These are phyloP conservation scores for Botrytis porri DNA, from an alignment of 2,329 filamentous ascomycete species.

Conservation along the genomic window DNA sequence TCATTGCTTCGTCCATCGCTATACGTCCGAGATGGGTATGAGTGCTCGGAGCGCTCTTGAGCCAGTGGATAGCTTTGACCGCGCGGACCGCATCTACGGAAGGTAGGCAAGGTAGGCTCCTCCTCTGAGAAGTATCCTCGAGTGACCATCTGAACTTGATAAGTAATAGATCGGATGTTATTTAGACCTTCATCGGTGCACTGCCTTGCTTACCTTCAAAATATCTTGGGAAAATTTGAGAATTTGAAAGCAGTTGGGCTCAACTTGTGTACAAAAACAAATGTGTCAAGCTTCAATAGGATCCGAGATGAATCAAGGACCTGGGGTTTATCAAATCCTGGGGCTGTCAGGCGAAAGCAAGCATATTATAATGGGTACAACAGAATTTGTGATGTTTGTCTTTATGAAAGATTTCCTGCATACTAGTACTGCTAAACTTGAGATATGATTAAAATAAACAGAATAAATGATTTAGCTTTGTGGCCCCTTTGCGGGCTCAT, in stretches of 20 bases:
- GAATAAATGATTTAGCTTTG: not conserved
- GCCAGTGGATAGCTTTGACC: slow-evolving; percentile 32
- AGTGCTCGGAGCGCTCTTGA: slow-evolving; percentile 30
- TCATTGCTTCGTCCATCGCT: slow-evolving; percentile 29
- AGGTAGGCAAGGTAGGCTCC: slow-evolving; percentile 26
- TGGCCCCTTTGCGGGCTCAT: not conserved
- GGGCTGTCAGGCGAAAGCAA: slow-evolving; percentile 25
- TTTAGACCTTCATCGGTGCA: not conserved
- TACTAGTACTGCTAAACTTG: not conserved
- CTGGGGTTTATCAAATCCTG: slow-evolving; percentile 22
- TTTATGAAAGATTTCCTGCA: slow-evolving; percentile 9
- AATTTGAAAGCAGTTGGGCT: slow-evolving; percentile 12
- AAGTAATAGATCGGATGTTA: slow-evolving; percentile 12
- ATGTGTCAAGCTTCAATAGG: slow-evolving; percentile 21
- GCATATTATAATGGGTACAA: slow-evolving; percentile 28
- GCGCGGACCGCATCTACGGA: slow-evolving; percentile 28
- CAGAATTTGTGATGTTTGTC: slow-evolving; percentile 26
- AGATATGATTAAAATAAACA: slow-evolving; percentile 12
- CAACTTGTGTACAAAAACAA: slow-evolving; percentile 22
- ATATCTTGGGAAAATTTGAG: not conserved
- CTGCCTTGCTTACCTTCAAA: slow-evolving; percentile 17
- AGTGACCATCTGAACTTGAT: slow-evolving; percentile 23
- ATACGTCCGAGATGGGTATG: slow-evolving; percentile 25
- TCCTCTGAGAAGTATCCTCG: slow-evolving; percentile 30
- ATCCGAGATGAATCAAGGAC: slow-evolving; percentile 20